Percentiles rank a stretch among this genome's conserved stretches.
These are phyloP conservation scores for Cladosporium cucumerinum DNA, from an alignment of 2,329 filamentous ascomycete species.

Conservation along the genomic window DNA sequence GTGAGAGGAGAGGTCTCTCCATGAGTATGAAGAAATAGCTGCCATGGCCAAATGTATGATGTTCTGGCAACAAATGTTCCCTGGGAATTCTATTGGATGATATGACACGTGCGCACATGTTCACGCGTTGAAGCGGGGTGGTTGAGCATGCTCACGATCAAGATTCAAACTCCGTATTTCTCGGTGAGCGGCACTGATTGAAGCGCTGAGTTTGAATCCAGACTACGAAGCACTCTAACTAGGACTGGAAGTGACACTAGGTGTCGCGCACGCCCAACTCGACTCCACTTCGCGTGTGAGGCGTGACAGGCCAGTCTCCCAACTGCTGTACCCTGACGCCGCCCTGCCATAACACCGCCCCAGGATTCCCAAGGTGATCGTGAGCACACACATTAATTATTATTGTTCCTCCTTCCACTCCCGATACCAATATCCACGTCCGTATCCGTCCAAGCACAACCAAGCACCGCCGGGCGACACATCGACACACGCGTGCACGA, in stretches of 20 bases:
- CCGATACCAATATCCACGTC: background rate
- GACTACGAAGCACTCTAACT: background rate
- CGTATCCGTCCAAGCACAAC: background rate
- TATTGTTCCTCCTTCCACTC: background rate
- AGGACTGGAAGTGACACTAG: background rate
- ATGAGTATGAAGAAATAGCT: background rate
- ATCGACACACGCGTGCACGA: background rate
- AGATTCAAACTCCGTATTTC: too few species aligned
- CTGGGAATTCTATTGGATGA: background rate
- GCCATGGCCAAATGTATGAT: background rate
- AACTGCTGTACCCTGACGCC: background rate
- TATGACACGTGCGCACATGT: background rate
- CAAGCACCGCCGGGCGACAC: background rate
- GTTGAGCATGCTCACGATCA: background rate
- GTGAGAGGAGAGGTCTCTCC: background rate
- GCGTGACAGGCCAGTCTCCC: background rate
- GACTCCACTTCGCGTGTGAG: conserved; percentile 1
- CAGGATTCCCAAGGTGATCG: background rate
- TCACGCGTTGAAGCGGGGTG: background rate
- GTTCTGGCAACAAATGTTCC: background rate
- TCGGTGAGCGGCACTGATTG: too few species aligned
- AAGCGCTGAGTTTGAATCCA: too few species aligned
- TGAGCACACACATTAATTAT: background rate
- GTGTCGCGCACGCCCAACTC: background rate
- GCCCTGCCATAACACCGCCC: background rate